These are phyloP conservation scores for Handroanthus guayacan DNA, from an alignment of 257 asterid genomes.

Conservation along the genomic window DNA sequence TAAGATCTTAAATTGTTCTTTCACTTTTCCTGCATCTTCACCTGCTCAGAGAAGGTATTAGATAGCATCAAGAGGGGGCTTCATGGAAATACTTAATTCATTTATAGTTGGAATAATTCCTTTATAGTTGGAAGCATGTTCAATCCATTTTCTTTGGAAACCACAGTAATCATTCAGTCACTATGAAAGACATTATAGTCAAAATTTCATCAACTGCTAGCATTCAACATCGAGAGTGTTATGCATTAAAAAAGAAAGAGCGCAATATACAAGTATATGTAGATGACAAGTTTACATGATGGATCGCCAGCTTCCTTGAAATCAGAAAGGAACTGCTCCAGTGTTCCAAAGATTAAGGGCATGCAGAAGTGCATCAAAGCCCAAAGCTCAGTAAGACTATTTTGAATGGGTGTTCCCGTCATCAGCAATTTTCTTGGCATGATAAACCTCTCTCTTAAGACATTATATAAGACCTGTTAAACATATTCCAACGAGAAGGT, in stretches of 20 bases:
- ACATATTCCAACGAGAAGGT: slow-evolving; percentile 12
- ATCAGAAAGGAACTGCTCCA: slow-evolving; percentile 72
- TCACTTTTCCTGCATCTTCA: slow-evolving; percentile 57
- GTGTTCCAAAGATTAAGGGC: slow-evolving; percentile 80
- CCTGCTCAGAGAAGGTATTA: slow-evolving; percentile 52
- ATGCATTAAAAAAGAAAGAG: slow-evolving; percentile 12
- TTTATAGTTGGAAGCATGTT: slow-evolving; percentile 13
- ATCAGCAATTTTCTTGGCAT: slow-evolving; percentile 90
- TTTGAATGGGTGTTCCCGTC: slow-evolving; percentile 98
- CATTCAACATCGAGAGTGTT: slow-evolving; percentile 10
- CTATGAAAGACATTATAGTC: background rate
- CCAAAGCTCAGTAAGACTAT: slow-evolving; percentile 93
- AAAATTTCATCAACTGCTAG: slow-evolving; percentile 9
- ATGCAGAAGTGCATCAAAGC: slow-evolving; percentile 89
- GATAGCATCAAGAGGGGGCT: slow-evolving; percentile 28
- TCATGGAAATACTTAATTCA: slow-evolving; percentile 19
- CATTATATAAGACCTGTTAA: slow-evolving; percentile 76
- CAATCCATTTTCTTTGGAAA: background rate
- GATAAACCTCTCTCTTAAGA: slow-evolving; percentile 67
- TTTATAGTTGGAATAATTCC: slow-evolving; percentile 5
- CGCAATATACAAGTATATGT: slow-evolving; percentile 8
- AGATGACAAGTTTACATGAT: slow-evolving; percentile 54
- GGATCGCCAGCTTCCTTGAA: slow-evolving; percentile 95
- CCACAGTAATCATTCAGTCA: background rate
- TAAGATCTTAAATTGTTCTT: slow-evolving; percentile 64